Base-by-base conservation (phyloP, 352 stramenopile genomes). In the Globisporangium mamillatum region DNA sequence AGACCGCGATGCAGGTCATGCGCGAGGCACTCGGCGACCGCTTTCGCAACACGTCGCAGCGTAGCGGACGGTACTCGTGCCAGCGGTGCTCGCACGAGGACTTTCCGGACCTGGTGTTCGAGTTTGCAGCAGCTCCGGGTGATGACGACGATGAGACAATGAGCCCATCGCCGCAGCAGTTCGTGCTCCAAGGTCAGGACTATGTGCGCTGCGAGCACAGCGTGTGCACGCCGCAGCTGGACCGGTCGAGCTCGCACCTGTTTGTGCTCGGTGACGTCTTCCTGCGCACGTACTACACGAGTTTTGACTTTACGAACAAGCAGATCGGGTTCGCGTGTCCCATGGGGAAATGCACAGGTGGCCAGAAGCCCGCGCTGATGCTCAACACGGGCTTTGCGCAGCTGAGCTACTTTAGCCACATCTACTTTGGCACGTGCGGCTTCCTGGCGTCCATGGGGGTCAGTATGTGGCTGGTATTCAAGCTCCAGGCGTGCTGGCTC, bases 281-380 rank as follows among this genome's bases (percentile, higher is more conserved):
- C 52, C 22, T 83, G 24, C 71, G 76, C 5, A 70, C 74, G 24
- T 83, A 83, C 66, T 83, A 83, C 69, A 79, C 76, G 3, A 60
- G 69, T 6, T 83, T 83, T 56, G 74, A 83, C 66, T 68, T 72
- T 32, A 64, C 71, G 20, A 58, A 57, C 2, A 66, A 67, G 46
- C 68, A 65, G n/a, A 44, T 83, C 20, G 74, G 66, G 0, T 79
- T 83, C 62, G 76, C 76, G 25, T 83, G 76, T 64, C 62, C 60
- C 9, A 20, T 55, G 25, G 60, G 25, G 12, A 57, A 58, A 5
- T 66, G 60, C 44, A 36, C 44, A 18, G 60, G 60, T 2, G 60
- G 60, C 20, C 44, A 58, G 25, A 66, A 66, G 25, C 60, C 60
- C 41, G 48, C 48, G 25, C 29, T 66, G 41, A 9, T 48, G 41